Conservation (phyloP, 768 basidiomycete genomes). For the Boletus reticuloceps region DNA sequence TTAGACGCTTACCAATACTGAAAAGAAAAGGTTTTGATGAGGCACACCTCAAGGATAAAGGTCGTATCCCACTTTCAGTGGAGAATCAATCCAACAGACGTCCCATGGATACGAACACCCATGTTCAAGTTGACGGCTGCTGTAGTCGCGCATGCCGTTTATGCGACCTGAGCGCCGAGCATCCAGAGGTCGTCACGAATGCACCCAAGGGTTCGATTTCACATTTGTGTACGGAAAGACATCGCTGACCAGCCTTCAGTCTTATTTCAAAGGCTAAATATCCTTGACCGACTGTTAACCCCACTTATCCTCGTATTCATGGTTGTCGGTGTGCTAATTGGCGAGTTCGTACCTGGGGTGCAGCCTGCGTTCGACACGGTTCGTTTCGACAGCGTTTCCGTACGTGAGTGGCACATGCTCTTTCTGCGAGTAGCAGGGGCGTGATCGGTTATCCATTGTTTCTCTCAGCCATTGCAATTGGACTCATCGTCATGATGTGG, state of each 20-base stretch:
- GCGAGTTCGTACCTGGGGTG: conserved; percentile 60
- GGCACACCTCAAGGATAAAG: too few species aligned
- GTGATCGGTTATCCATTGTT: neutral
- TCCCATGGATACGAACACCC: neutral
- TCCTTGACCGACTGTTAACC: conserved; percentile 61
- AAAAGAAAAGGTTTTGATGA: too few species aligned
- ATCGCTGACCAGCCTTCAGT: conserved; percentile 18
- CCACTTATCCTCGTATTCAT: conserved; percentile 67
- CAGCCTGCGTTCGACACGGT: conserved; percentile 61
- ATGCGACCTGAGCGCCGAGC: neutral
- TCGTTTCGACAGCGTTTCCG: conserved; percentile 66
- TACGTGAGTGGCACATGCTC: conserved; percentile 53
- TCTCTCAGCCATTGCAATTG: conserved; percentile 68
- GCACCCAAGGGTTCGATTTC: conserved; percentile 5
- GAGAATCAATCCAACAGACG: too few species aligned
- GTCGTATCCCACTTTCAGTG: too few species aligned
- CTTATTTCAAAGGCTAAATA: conserved; percentile 41
- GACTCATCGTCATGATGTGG: conserved; percentile 89
- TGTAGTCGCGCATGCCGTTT: neutral
- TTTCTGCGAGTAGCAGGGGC: neutral
- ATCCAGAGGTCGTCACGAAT: neutral
- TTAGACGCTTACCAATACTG: too few species aligned
- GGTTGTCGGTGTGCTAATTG: conserved; percentile 75
- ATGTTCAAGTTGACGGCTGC: neutral
- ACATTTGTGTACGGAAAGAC: neutral